phyloP scores from a whole-genome alignment of 208 protist species.

The Trypanosoma boissoni region DNA sequence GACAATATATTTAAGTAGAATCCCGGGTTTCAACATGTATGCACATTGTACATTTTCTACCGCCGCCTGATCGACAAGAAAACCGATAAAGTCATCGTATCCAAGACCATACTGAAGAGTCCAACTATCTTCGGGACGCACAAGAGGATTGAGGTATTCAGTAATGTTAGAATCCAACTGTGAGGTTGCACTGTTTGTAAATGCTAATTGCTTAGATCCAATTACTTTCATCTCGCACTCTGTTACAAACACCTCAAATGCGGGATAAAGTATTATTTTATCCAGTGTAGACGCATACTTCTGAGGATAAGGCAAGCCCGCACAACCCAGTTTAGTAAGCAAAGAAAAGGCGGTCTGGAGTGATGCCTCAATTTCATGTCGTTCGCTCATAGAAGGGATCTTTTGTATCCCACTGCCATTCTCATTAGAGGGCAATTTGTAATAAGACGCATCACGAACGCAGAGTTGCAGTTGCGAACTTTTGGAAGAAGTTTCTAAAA shows the following conservation, averaged over 20 bases:
- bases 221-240: constrained; percentile 12
- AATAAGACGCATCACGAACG: constrained; percentile 9
- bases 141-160: constrained; percentile 7
- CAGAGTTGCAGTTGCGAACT: not conserved
- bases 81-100: constrained; percentile 16
- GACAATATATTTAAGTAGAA: constrained; percentile 4
- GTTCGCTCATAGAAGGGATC: not conserved
- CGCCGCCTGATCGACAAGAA: constrained; percentile 17
- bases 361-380: not conserved
- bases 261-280: constrained; percentile 8
- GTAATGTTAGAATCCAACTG: constrained; percentile 2
- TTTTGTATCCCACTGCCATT: not conserved
- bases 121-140: constrained; percentile 2
- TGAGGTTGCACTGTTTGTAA: not conserved
- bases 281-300: constrained; percentile 1
- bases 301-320: constrained; percentile 8
- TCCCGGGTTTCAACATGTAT: constrained; percentile 2
- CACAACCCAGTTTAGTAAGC: constrained; percentile 6
- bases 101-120: constrained; percentile 12
- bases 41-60: constrained; percentile 17
- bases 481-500: not conserved
- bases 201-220: constrained; percentile 10
- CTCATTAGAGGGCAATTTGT: not conserved
- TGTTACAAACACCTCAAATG: constrained; percentile 23
- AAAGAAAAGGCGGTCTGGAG: constrained; percentile 8